Evolutionary conservation across 345 rosid species (phyloP).

Genomic region (Erucastrum elatum): DNA sequence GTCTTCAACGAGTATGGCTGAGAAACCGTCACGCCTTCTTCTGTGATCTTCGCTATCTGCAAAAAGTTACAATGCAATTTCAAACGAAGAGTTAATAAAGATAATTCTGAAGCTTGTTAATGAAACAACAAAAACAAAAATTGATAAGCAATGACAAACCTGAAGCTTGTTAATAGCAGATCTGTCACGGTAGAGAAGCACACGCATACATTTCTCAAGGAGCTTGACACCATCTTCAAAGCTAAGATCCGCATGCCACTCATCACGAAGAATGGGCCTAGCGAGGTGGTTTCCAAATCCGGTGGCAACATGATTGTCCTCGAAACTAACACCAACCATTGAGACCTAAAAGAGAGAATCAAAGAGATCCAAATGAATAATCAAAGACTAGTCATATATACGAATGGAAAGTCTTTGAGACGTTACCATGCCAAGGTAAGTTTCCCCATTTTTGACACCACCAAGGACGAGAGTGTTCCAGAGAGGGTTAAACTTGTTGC

Average conservation of each 20-base stretch:
- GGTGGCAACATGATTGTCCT: slow-evolving; percentile 91
- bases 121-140: not conserved
- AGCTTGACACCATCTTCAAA: slow-evolving; percentile 91
- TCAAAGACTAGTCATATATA: not conserved
- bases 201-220: slow-evolving; percentile 98
- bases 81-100: not conserved
- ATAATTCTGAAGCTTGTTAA: not conserved
- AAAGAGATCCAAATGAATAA: slow-evolving; percentile 9
- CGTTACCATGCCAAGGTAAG: slow-evolving; percentile 88
- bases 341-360: slow-evolving; percentile 54
- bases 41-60: slow-evolving; percentile 93
- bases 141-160: slow-evolving; percentile 46
- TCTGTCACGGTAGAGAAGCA: slow-evolving; percentile 93
- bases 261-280: slow-evolving; percentile 90
- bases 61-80: slow-evolving; percentile 1
- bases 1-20: slow-evolving; percentile 91
- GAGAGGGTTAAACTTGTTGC: slow-evolving; percentile 91
- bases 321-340: slow-evolving; percentile 92
- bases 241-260: slow-evolving; percentile 84
- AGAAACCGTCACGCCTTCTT: slow-evolving; percentile 77
- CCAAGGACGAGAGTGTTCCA: slow-evolving; percentile 99
- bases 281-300: slow-evolving; percentile 98
- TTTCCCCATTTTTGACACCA: slow-evolving; percentile 91
- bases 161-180: slow-evolving; percentile 96
- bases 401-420: not conserved